Percentiles rank a stretch among this genome's conserved stretches.
phyloP scores from a whole-genome alignment of 1,284 basidiomycete genomes.

The Golubevia sp. region DNA sequence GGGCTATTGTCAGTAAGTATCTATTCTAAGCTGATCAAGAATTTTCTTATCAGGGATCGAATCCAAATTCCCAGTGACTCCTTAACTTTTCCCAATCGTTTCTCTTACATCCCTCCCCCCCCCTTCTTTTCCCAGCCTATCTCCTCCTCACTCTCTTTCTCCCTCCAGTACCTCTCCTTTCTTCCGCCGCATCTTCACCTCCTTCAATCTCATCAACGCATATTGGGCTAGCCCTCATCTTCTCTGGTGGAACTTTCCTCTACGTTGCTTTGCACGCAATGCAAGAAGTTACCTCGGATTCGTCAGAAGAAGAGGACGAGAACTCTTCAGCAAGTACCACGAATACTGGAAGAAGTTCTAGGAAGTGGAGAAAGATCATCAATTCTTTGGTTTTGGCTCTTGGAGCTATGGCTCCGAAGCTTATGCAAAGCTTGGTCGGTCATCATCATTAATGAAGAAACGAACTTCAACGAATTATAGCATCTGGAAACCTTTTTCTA shows the following conservation, averaged over 20 bases:
- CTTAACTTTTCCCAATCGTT: background rate
- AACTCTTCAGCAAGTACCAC: too few relatives aligned
- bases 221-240: slow-evolving; percentile 75
- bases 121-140: background rate
- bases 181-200: background rate
- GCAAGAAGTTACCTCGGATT: slow-evolving; percentile 30
- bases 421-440: too few relatives aligned
- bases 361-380: background rate
- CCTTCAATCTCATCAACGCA: slow-evolving; percentile 24
- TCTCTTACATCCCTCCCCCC: background rate
- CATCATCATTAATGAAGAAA: too few relatives aligned
- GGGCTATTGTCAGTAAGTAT: slow-evolving; percentile 32
- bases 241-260: slow-evolving; percentile 88
- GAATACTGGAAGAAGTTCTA: background rate
- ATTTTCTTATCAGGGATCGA: too few relatives aligned
- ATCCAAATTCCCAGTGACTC: background rate
- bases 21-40: slow-evolving; percentile 1
- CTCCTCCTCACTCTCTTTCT: background rate
- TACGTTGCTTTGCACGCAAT: slow-evolving; percentile 78
- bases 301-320: background rate
- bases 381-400: background rate
- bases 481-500: too few relatives aligned
- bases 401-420: too few relatives aligned
- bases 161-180: background rate
- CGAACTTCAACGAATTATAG: too few relatives aligned